Conservation (phyloP, 345 rosid genomes). For the Durio zibethinus region DNA sequence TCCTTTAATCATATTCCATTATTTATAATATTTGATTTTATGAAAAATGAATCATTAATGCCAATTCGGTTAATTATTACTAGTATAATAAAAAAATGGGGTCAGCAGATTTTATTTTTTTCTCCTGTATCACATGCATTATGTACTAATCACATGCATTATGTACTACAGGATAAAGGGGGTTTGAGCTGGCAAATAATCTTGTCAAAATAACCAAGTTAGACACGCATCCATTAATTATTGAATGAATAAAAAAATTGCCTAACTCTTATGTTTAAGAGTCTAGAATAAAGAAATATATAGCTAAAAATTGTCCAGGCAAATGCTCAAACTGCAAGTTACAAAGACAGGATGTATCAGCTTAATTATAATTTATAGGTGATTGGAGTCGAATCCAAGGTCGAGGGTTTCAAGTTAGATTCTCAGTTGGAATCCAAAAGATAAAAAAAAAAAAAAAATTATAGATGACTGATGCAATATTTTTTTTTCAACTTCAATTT, state of each 20-base stretch:
- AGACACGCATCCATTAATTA: slow-evolving; percentile 7
- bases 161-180: background rate
- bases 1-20: background rate
- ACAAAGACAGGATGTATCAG: background rate
- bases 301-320: background rate
- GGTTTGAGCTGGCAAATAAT: background rate
- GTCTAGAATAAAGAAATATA: background rate
- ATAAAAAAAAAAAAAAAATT: no score
- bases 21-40: background rate
- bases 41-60: background rate
- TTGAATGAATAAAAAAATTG: background rate
- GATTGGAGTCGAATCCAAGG: no score
- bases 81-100: no score
- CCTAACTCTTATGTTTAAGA: background rate
- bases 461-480: background rate
- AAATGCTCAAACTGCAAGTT: background rate
- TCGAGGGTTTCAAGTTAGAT: no score
- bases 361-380: no score
- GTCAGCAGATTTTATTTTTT: background rate
- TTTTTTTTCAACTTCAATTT: background rate
- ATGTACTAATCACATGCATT: background rate
- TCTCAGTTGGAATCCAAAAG: no score
- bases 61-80: no score
- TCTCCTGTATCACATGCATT: background rate
- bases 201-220: background rate